A percentile compares a stretch with the other conserved stretches of the same genome.
These are phyloP conservation scores for Erigeron philadelphicus DNA, from an alignment of 140 eudicot species.

Conservation along the genomic window DNA sequence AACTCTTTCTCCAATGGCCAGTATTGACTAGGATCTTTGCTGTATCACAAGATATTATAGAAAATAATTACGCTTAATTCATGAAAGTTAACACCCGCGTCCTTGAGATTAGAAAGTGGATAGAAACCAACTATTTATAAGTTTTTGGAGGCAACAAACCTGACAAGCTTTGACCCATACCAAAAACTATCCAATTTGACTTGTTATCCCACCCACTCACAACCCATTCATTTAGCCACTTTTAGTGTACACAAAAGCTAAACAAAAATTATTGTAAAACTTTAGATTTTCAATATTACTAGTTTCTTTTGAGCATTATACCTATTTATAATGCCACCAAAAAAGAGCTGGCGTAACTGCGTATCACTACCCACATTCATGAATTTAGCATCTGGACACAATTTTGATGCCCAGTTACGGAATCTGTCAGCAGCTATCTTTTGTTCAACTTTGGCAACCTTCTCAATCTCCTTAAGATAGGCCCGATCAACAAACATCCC, in stretches of 20 bases:
- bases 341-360: conserved; percentile 81
- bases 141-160: too few relatives aligned
- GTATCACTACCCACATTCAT: conserved; percentile 96
- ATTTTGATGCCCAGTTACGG: conserved; percentile 84
- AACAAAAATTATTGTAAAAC: neutral
- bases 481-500: conserved; percentile 86
- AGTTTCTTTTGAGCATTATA: conserved; percentile 13
- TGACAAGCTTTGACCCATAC: too few relatives aligned
- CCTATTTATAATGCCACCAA: conserved; percentile 84
- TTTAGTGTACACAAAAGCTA: too few relatives aligned
- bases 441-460: conserved; percentile 75
- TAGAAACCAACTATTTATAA: too few relatives aligned
- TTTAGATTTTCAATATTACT: neutral
- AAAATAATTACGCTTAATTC: neutral
- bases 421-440: conserved; percentile 74
- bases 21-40: conserved; percentile 49
- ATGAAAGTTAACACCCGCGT: neutral
- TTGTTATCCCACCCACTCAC: too few relatives aligned
- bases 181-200: too few relatives aligned
- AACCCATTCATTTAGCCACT: too few relatives aligned
- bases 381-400: conserved; percentile 70
- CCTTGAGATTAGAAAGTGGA: too few relatives aligned
- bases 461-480: conserved; percentile 72
- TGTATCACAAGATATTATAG: conserved; percentile 24
- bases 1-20: conserved; percentile 62